phyloP scores from a whole-genome alignment of 108 stramenopile species.

The Cyclotella distinguenda region DNA sequence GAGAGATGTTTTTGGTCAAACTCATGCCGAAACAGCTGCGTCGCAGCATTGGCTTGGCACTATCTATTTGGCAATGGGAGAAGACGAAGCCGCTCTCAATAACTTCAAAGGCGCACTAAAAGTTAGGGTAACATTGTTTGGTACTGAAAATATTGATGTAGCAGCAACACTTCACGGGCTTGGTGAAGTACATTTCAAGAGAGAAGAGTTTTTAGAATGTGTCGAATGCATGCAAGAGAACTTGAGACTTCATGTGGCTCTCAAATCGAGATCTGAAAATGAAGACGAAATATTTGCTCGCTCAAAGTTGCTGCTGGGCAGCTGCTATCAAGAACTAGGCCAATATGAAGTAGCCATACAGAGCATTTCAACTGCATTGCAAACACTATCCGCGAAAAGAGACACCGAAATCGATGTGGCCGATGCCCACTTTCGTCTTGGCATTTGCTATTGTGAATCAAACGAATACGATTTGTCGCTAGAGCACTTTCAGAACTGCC shows the following conservation, averaged over 20 bases:
- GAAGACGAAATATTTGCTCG: slow-evolving; percentile 23
- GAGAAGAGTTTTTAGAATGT: slow-evolving; percentile 35
- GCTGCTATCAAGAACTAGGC: slow-evolving; percentile 41
- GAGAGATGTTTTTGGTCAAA: slow-evolving; percentile 11
- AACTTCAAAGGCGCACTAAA: slow-evolving; percentile 45
- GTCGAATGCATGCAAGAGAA: slow-evolving; percentile 46
- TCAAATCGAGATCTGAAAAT: slow-evolving; percentile 5
- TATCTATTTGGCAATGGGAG: slow-evolving; percentile 30
- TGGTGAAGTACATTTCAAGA: slow-evolving; percentile 45
- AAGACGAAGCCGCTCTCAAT: slow-evolving; percentile 30
- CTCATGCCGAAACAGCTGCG: slow-evolving; percentile 37
- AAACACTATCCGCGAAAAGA: slow-evolving; percentile 23
- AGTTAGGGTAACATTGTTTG: slow-evolving; percentile 30
- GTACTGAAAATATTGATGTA: slow-evolving; percentile 34
- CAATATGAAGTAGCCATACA: slow-evolving; percentile 27
- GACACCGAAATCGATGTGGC: slow-evolving; percentile 41
- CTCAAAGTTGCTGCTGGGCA: slow-evolving; percentile 39
- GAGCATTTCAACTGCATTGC: slow-evolving; percentile 22
- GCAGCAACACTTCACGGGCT: slow-evolving; percentile 34
- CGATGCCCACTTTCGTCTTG: slow-evolving; percentile 42
- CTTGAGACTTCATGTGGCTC: slow-evolving; percentile 13
- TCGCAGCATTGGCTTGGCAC: slow-evolving; percentile 46
- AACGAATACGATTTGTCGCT: slow-evolving; percentile 30
- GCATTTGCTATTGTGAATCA: slow-evolving; percentile 42
- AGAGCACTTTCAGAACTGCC: slow-evolving; percentile 36